A percentile compares a stretch with the other conserved stretches of the same genome.
Evolutionary conservation across 345 rosid species (phyloP).

Genomic region (Populus nigra): DNA sequence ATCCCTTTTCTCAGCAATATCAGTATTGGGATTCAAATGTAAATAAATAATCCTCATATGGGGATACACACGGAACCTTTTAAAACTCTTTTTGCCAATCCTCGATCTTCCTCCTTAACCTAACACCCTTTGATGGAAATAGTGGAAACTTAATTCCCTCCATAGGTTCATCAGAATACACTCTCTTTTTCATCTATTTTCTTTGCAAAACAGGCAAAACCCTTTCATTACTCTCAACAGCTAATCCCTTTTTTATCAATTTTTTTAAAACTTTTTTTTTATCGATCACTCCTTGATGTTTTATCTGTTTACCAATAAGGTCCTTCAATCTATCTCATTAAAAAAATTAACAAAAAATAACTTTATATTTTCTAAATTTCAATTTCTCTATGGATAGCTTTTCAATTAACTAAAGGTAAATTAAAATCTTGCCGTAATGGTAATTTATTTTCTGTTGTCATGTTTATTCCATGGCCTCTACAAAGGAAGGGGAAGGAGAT

Average conservation of each 20-base stretch:
- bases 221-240: conserved; percentile 37
- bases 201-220: conserved; percentile 57
- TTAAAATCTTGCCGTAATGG: too few relatives aligned
- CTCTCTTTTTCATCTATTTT: conserved; percentile 50
- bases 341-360: too few relatives aligned
- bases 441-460: too few relatives aligned
- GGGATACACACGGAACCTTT: conserved; percentile 69
- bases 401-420: too few relatives aligned
- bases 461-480: too few relatives aligned
- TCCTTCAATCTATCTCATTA: too few relatives aligned
- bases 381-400: too few relatives aligned
- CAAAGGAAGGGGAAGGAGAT: too few relatives aligned
- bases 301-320: too few relatives aligned
- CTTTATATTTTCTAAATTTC: too few relatives aligned
- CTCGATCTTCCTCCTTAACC: conserved; percentile 65
- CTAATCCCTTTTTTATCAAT: conserved; percentile 40
- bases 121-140: conserved; percentile 75
- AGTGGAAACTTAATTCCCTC: conserved; percentile 64
- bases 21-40: conserved; percentile 59
- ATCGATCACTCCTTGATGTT: too few relatives aligned
- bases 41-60: conserved; percentile 60
- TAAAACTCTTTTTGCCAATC: conserved; percentile 72
- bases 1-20: conserved; percentile 66
- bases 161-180: conserved; percentile 32
- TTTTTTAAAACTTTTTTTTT: too few relatives aligned